Evolutionary conservation across 345 rosid genomes (phyloP).

Genomic region (Raphanus sativus): DNA sequence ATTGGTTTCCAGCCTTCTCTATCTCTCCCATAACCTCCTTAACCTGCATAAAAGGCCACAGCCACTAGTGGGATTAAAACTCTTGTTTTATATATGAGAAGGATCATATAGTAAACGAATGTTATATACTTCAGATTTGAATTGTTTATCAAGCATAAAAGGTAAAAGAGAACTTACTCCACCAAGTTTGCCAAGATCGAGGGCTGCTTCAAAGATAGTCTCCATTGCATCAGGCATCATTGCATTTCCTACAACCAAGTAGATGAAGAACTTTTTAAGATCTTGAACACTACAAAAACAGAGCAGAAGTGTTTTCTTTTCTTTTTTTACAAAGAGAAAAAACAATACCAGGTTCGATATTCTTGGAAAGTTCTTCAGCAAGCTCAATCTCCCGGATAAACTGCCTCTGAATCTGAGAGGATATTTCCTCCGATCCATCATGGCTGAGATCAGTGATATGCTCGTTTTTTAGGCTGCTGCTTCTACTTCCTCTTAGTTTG

Average conservation of each 20-base stretch:
- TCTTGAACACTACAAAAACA: neutral
- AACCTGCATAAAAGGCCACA: constrained; percentile 51
- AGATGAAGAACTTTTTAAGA: constrained; percentile 19
- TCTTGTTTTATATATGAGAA: neutral
- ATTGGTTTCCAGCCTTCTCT: constrained; percentile 62
- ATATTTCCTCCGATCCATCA: constrained; percentile 50
- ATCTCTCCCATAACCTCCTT: constrained; percentile 66
- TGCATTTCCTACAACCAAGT: constrained; percentile 52
- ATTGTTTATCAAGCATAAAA: neutral
- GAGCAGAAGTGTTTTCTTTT: neutral
- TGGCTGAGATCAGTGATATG: constrained; percentile 39
- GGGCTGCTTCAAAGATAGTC: constrained; percentile 87
- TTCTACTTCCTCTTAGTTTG: constrained; percentile 47
- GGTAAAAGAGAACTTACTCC: constrained; percentile 57
- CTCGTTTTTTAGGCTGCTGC: constrained; percentile 50
- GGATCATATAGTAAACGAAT: neutral
- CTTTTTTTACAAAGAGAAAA: neutral
- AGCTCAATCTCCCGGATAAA: constrained; percentile 76
- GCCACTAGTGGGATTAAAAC: neutral
- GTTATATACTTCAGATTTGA: neutral
- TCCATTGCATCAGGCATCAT: constrained; percentile 98
- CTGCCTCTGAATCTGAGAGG: constrained; percentile 67
- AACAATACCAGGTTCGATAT: constrained; percentile 67
- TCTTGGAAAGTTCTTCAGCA: constrained; percentile 83
- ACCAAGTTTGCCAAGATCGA: constrained; percentile 70